Evolutionary conservation across 306 rosid species (phyloP).

Genomic region (Acacia crassicarpa): DNA sequence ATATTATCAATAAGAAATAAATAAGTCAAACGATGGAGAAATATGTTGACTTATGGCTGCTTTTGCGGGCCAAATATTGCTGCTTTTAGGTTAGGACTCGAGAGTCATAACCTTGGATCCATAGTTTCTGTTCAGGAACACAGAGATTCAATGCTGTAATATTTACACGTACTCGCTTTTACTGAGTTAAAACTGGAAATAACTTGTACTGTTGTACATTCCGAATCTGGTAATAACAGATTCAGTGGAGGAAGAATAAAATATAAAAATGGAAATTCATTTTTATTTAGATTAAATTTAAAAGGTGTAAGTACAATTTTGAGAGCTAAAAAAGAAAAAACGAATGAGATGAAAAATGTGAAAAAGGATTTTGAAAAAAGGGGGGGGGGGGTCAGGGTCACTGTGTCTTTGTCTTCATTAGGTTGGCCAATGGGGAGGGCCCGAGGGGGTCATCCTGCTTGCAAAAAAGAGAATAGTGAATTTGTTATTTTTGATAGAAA

Average conservation of each 20-base stretch:
- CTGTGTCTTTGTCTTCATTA: neutral
- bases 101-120: no score
- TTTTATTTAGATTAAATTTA: neutral
- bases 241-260: no score
- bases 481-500: neutral
- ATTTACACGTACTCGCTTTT: neutral
- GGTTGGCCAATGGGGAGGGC: constrained; percentile 1
- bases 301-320: no score
- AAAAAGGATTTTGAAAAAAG: neutral
- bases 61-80: neutral
- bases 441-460: neutral
- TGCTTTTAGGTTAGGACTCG: neutral
- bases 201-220: no score
- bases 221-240: no score
- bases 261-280: neutral
- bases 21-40: neutral
- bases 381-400: neutral
- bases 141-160: no score
- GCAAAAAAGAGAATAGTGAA: neutral
- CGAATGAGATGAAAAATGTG: neutral
- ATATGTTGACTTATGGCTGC: neutral
- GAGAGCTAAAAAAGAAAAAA: no score
- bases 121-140: neutral
- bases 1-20: no score
- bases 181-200: no score